These are phyloP conservation scores for Dioscorea cayenensis DNA, from an alignment of 116 monocot genomes.

Conservation along the genomic window DNA sequence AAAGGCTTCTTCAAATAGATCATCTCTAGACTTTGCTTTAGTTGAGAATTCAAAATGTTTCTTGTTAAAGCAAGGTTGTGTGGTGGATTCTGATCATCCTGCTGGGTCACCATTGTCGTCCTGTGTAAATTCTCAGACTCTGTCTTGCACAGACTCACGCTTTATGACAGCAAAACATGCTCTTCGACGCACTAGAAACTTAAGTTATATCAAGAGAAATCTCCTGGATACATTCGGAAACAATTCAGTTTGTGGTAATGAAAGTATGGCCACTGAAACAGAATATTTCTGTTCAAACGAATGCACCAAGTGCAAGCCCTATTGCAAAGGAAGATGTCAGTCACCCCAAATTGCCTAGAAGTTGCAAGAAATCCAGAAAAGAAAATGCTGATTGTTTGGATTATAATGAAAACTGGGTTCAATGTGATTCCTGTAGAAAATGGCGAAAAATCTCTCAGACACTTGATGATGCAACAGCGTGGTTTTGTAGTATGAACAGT, in stretches of 20 bases:
- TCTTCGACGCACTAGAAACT: slow-evolving; percentile 25
- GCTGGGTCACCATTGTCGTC: slow-evolving; percentile 6
- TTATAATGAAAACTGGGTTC: slow-evolving; percentile 79
- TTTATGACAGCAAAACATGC: slow-evolving; percentile 21
- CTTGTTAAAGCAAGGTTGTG: slow-evolving; percentile 13
- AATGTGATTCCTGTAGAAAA: slow-evolving; percentile 96
- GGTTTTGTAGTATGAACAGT: slow-evolving; percentile 94
- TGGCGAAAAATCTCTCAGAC: slow-evolving; percentile 67
- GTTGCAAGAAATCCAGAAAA: slow-evolving; percentile 27
- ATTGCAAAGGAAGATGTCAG: background rate
- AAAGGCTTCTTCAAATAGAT: slow-evolving; percentile 10
- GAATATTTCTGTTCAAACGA: slow-evolving; percentile 3
- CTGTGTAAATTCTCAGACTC: slow-evolving; percentile 12
- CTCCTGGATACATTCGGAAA: slow-evolving; percentile 42
- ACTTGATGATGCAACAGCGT: slow-evolving; percentile 56
- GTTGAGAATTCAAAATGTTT: slow-evolving; percentile 18
- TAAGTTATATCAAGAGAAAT: slow-evolving; percentile 35
- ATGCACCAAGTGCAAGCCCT: background rate
- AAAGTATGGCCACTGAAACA: background rate
- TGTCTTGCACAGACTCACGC: slow-evolving; percentile 15
- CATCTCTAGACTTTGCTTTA: slow-evolving; percentile 5
- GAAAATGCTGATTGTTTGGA: slow-evolving; percentile 12
- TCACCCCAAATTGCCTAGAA: slow-evolving; percentile 5
- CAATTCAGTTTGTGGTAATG: slow-evolving; percentile 4
- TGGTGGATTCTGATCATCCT: slow-evolving; percentile 11